Evolutionary conservation across 2,329 filamentous ascomycete genomes (phyloP), one percentile per base, ranked within the genome.

Genomic region (Sordariomycetes sp.): DNA sequence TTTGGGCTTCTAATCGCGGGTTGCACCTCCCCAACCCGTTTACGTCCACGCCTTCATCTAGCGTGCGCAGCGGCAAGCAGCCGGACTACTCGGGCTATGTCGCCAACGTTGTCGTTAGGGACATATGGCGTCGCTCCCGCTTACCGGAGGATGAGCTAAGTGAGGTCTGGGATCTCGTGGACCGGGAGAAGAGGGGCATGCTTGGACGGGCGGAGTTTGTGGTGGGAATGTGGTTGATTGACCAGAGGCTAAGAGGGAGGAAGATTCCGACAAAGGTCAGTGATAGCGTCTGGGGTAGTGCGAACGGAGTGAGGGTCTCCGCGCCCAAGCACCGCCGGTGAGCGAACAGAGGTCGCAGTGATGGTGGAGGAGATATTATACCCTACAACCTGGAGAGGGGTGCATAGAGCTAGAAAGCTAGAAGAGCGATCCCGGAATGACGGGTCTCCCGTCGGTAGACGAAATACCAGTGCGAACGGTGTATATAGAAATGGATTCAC

Each of bases 1-100:
- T 92, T 2, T 92, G 84, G 83, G 85, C 85, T 2, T 85, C 82
- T 27, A 92, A 92, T 47, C 75, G 77, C 32, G 84, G 84, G 0
- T 38, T 76, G 0, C 57, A 74, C 8, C 51, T 70, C 3, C 46
- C 58, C 3, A 16, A 39, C 11, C 42, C 35, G 39, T 36, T 18
- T 38, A 38, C 19, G 8, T 18, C 35, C 18, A 9, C 26, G 20
- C 17, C 33, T 17, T n/a, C n/a, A 24, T 42, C 39, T 10, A 41
- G 42, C 6, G 42, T 32, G 21, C 37, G 39, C 17, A 39, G 40
- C 28, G 41, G 43, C 17, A 52, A 57, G 7, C 42, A 53, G 4
- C 56, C 57, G 2, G 67, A 75, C 11, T 64, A 70, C 30, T 78
- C 88, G 4, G 67, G 75, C 9, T 64, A 70, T 27, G 79, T 90